Conservation (phyloP, 2,329 filamentous ascomycete genomes). For the Xylaria sp. region DNA sequence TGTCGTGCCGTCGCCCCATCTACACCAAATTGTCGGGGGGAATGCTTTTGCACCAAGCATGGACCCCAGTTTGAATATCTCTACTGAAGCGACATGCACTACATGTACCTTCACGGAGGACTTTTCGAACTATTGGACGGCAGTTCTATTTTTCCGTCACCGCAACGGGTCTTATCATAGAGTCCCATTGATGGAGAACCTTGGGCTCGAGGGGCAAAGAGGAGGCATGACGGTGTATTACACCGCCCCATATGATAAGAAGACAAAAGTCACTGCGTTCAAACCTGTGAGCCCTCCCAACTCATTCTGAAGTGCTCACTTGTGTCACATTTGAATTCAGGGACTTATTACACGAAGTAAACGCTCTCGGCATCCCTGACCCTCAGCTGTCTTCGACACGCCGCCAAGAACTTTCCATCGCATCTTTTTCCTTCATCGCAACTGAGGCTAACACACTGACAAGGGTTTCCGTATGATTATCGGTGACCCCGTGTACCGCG, state of each 20-base stretch:
- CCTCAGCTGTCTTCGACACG: background rate
- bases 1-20: background rate
- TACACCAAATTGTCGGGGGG: constrained; percentile 11
- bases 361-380: background rate
- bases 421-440: background rate
- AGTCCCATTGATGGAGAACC: constrained; percentile 9
- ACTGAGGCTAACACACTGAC: background rate
- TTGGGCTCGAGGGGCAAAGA: constrained; percentile 12
- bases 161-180: constrained; percentile 7
- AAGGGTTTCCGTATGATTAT: background rate
- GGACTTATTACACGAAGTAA: background rate
- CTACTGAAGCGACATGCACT: constrained; percentile 11
- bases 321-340: background rate
- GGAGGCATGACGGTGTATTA: constrained; percentile 9
- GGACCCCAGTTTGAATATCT: constrained; percentile 8
- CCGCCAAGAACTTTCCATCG: background rate
- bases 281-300: background rate
- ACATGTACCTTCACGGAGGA: constrained; percentile 6
- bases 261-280: constrained; percentile 8
- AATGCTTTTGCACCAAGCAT: constrained; percentile 13
- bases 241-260: constrained; percentile 10
- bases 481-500: background rate
- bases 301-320: background rate
- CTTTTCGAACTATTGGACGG: background rate
- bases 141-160: background rate